phyloP scores from a whole-genome alignment of 805 yeast species.

The Candida morakotiae region DNA sequence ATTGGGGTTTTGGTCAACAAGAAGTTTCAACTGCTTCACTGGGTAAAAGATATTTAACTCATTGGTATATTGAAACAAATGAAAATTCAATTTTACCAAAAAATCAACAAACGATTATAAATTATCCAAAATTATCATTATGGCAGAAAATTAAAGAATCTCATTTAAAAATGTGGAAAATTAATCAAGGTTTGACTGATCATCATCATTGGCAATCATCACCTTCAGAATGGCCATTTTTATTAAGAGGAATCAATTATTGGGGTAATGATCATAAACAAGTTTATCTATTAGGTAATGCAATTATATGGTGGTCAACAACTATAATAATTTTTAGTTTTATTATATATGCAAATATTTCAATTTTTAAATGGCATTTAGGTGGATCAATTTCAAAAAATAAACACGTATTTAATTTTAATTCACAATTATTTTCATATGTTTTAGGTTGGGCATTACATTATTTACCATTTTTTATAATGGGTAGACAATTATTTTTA shows the following conservation, averaged over 20 bases:
- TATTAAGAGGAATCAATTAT: constrained; percentile 75
- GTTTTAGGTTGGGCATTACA: constrained; percentile 70
- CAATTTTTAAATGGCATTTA: constrained; percentile 60
- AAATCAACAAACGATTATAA: constrained; percentile 21
- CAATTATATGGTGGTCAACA: constrained; percentile 74
- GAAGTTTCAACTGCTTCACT: constrained; percentile 78
- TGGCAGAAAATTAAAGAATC: constrained; percentile 60
- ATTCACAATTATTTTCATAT: constrained; percentile 58
- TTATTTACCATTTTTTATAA: constrained; percentile 71
- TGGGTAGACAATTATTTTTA: constrained; percentile 90
- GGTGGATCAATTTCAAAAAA: constrained; percentile 41
- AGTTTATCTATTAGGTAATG: constrained; percentile 73
- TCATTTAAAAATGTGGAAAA: constrained; percentile 73
- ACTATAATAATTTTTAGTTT: constrained; percentile 52
- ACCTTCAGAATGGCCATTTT: constrained; percentile 73
- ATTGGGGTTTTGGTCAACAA: constrained; percentile 81
- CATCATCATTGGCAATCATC: constrained; percentile 69
- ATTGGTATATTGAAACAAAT: constrained; percentile 76
- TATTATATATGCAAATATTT: constrained; percentile 42
- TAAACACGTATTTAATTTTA: constrained; percentile 59
- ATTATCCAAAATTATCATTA: constrained; percentile 52
- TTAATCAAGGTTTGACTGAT: constrained; percentile 64
- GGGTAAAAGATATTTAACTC: constrained; percentile 55
- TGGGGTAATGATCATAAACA: constrained; percentile 63
- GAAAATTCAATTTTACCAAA: constrained; percentile 44